These are phyloP conservation scores for Paecilomyces sp. DNA, from an alignment of 2,329 filamentous ascomycete genomes.

Conservation along the genomic window DNA sequence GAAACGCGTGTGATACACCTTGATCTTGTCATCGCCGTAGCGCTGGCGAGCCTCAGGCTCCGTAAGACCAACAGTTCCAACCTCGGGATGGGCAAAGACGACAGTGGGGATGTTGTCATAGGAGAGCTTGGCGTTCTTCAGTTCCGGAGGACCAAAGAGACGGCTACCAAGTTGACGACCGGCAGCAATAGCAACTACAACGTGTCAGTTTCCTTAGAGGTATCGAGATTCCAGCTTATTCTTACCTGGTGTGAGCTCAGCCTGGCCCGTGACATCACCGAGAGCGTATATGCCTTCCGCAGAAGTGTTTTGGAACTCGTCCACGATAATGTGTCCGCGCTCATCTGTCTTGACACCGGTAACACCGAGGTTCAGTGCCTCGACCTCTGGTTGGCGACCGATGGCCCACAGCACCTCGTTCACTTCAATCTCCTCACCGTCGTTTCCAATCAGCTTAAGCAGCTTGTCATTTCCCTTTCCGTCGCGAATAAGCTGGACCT, in stretches of 20 bases:
- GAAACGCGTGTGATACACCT: conserved; percentile 44
- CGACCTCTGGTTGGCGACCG: conserved; percentile 39
- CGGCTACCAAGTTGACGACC: conserved; percentile 44
- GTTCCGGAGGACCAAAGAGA: conserved; percentile 41
- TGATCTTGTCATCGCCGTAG: conserved; percentile 45
- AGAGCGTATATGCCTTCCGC: conserved; percentile 43
- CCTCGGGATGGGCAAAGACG: conserved; percentile 46
- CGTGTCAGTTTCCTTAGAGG: neutral
- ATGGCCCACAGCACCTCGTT: conserved; percentile 47
- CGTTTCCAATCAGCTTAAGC: conserved; percentile 37
- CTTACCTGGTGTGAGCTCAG: conserved; percentile 44
- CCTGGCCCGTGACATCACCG: conserved; percentile 45
- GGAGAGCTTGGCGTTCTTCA: conserved; percentile 37
- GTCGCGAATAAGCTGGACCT: conserved; percentile 38
- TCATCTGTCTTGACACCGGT: conserved; percentile 35
- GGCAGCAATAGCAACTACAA: conserved; percentile 44
- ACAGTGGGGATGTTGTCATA: conserved; percentile 48
- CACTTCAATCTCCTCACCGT: conserved; percentile 37
- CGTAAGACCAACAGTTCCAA: conserved; percentile 44
- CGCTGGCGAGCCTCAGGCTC: conserved; percentile 41
- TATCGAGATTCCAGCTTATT: neutral
- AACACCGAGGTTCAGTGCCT: conserved; percentile 34
- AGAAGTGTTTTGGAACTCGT: conserved; percentile 45
- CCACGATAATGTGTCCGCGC: conserved; percentile 38
- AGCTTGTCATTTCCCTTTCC: conserved; percentile 42